These are phyloP conservation scores for Hemileccinum rubropunctum DNA, from an alignment of 768 basidiomycete genomes.

Conservation along the genomic window DNA sequence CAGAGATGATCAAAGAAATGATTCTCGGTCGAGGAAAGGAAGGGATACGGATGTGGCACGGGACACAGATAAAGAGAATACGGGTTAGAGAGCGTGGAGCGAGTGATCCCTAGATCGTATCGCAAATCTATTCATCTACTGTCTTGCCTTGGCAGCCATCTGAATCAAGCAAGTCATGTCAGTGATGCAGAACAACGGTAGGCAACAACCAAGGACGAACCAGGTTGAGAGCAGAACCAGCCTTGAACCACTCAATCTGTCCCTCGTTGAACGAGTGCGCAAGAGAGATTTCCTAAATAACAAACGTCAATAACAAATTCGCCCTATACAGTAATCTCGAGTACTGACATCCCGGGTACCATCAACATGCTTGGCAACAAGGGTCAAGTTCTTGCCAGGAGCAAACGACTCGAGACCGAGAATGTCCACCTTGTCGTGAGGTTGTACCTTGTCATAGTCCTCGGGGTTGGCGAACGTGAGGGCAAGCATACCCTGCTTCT, in stretches of 20 bases:
- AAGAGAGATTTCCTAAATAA: conserved; percentile 60
- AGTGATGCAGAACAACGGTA: neutral
- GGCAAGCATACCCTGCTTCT: conserved; percentile 99
- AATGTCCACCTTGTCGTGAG: conserved; percentile 87
- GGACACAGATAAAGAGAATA: neutral
- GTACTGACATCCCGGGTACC: conserved; percentile 62
- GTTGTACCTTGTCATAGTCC: conserved; percentile 92
- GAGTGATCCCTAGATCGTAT: neutral
- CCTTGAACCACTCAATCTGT: conserved; percentile 99
- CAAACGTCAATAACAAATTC: conserved; percentile 13
- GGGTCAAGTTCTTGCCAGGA: conserved; percentile 87
- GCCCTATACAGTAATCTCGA: neutral
- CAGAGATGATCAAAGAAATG: neutral
- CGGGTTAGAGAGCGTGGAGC: conserved; percentile 1
- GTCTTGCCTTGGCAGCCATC: conserved; percentile 70
- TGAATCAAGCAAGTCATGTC: conserved; percentile 32
- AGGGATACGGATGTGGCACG: conserved; percentile 1
- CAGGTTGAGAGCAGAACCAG: conserved; percentile 90
- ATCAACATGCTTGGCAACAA: conserved; percentile 79
- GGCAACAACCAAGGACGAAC: conserved; percentile 40
- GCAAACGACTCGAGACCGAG: conserved; percentile 85
- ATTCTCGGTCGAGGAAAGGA: neutral
- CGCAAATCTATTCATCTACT: conserved; percentile 24
- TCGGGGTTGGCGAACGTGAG: conserved; percentile 88
- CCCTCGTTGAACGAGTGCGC: conserved; percentile 97